Percentiles rank a stretch among this genome's conserved stretches.
Evolutionary conservation across 768 basidiomycete genomes (phyloP).

Genomic region (Artomyces pyxidatus): DNA sequence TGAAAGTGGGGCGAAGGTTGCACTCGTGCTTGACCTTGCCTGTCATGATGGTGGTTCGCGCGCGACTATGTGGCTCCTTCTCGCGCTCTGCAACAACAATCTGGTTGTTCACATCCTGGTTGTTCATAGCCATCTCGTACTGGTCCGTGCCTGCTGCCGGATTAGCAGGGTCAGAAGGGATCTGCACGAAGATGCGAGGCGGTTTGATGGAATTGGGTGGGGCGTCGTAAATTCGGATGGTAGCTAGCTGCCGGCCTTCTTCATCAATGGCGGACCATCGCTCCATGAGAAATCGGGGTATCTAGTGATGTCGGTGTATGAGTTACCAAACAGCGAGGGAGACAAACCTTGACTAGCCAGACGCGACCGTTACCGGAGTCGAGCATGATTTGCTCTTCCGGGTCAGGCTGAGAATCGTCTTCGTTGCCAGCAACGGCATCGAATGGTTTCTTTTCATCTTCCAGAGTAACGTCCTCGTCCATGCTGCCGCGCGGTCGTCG

Average conservation of each 20-base stretch:
- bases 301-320: conserved; percentile 35
- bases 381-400: conserved; percentile 76
- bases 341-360: conserved; percentile 77
- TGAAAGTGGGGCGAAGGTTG: conserved; percentile 61
- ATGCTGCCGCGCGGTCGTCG: no score
- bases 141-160: conserved; percentile 37
- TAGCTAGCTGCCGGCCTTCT: conserved; percentile 76
- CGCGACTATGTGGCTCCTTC: conserved; percentile 51
- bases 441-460: conserved; percentile 70
- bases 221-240: conserved; percentile 67
- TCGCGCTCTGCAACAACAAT: conserved; percentile 78
- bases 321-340: neutral
- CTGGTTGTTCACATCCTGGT: conserved; percentile 78
- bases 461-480: conserved; percentile 21
- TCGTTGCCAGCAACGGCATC: conserved; percentile 45
- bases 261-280: conserved; percentile 72
- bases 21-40: conserved; percentile 80
- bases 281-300: conserved; percentile 82
- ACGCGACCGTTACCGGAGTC: conserved; percentile 67
- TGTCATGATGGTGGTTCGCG: conserved; percentile 70
- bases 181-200: conserved; percentile 57
- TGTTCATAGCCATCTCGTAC: conserved; percentile 86
- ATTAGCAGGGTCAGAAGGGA: conserved; percentile 49
- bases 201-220: conserved; percentile 31
- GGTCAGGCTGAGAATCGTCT: conserved; percentile 65